Evolutionary conservation across 2,329 filamentous ascomycete genomes (phyloP).

Genomic region (Aschersonia sp.): DNA sequence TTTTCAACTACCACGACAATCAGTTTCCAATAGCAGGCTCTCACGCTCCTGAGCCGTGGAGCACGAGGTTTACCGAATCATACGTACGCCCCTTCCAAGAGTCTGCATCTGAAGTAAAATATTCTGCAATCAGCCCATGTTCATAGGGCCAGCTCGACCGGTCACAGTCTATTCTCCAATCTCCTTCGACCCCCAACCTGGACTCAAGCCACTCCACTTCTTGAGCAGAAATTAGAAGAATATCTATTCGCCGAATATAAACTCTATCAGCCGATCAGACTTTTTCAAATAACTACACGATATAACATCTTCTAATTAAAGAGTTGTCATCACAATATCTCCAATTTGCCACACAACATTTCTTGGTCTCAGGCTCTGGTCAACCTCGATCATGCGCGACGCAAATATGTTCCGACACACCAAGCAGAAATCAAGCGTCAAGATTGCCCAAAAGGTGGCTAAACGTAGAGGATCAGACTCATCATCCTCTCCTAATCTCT

Average conservation of each 20-base stretch:
- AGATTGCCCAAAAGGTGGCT: conserved; percentile 24
- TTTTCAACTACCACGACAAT: conserved; percentile 44
- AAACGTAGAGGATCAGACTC: conserved; percentile 35
- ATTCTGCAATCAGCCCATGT: conserved; percentile 15
- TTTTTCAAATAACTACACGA: too few relatives aligned
- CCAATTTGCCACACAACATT: too few relatives aligned
- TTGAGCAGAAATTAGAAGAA: too few relatives aligned
- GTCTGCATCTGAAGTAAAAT: conserved; percentile 22
- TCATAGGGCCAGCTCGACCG: conserved; percentile 10
- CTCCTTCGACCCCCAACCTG: background rate
- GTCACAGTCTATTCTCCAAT: conserved; percentile 1
- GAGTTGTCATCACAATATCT: too few relatives aligned
- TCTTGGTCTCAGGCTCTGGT: too few relatives aligned
- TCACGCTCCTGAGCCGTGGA: conserved; percentile 24
- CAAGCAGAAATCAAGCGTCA: conserved; percentile 29
- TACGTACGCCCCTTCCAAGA: conserved; percentile 16
- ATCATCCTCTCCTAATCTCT: conserved; percentile 42
- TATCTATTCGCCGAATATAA: too few relatives aligned
- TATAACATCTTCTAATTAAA: too few relatives aligned
- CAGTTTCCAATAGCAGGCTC: conserved; percentile 45
- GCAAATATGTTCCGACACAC: conserved; percentile 36
- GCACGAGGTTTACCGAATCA: background rate
- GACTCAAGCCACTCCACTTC: too few relatives aligned
- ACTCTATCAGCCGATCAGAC: too few relatives aligned
- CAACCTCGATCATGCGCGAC: background rate